Percentiles rank a stretch among this genome's conserved stretches.
phyloP scores from a whole-genome alignment of 495 filamentous ascomycete species.

The Pyronema omphalodes region DNA sequence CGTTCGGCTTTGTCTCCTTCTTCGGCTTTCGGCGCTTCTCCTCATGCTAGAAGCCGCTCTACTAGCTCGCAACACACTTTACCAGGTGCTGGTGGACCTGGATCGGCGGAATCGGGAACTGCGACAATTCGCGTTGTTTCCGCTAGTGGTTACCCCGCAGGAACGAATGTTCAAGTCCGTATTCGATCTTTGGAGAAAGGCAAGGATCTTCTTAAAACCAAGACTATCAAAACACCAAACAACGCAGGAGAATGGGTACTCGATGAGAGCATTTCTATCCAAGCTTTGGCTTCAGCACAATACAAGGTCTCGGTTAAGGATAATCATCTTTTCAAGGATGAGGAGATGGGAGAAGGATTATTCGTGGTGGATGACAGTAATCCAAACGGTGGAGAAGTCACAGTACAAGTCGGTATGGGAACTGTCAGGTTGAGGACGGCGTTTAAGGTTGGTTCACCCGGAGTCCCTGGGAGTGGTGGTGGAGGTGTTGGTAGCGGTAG shows the following conservation, averaged over 20 bases:
- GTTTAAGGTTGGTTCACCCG: slow-evolving; percentile 28
- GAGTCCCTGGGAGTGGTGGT: no score
- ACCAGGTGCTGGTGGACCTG: slow-evolving; percentile 32
- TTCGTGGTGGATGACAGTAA: slow-evolving; percentile 82
- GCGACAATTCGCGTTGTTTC: slow-evolving; percentile 66
- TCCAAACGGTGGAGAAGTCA: slow-evolving; percentile 48
- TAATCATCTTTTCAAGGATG: slow-evolving; percentile 68
- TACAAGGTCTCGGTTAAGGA: slow-evolving; percentile 73
- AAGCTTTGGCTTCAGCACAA: slow-evolving; percentile 62
- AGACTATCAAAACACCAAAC: slow-evolving; percentile 43
- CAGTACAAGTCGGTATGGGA: slow-evolving; percentile 47
- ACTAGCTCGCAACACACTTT: slow-evolving; percentile 45
- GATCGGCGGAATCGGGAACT: slow-evolving; percentile 41
- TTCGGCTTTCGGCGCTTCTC: background rate
- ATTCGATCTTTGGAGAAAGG: slow-evolving; percentile 79
- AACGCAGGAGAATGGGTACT: slow-evolving; percentile 40
- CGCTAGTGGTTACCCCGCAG: slow-evolving; percentile 57
- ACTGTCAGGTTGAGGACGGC: slow-evolving; percentile 45
- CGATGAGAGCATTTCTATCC: slow-evolving; percentile 60
- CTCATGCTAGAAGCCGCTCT: slow-evolving; percentile 49
- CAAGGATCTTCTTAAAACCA: slow-evolving; percentile 69
- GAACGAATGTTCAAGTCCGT: slow-evolving; percentile 63
- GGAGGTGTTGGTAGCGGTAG: no score
- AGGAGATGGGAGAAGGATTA: slow-evolving; percentile 58
- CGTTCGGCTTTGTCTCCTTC: background rate